Percentiles rank a stretch among this genome's conserved stretches.
Conservation (phyloP, 306 rosid species). For the Lathyrus tuberosus region DNA sequence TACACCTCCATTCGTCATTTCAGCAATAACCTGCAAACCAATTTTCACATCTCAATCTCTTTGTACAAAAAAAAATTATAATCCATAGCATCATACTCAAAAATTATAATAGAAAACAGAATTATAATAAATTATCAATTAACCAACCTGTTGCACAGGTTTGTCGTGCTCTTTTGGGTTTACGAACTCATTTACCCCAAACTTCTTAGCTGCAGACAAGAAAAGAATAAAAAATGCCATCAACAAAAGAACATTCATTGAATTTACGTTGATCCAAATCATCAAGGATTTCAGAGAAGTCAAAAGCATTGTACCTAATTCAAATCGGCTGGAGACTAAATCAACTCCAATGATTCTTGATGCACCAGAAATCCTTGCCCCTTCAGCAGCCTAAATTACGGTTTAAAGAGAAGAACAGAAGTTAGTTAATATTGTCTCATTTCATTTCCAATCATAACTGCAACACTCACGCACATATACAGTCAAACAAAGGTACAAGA, state of each 20-base stretch:
- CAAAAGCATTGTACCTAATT: conserved; percentile 53
- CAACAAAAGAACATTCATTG: no score
- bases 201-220: conserved; percentile 70
- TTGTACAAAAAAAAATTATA: no score
- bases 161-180: conserved; percentile 87
- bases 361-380: conserved; percentile 85
- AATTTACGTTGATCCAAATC: not conserved
- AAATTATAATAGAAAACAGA: no score
- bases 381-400: conserved; percentile 73
- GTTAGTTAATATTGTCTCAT: not conserved
- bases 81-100: no score
- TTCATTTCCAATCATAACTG: not conserved
- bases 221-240: no score
- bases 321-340: conserved; percentile 68
- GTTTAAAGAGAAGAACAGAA: not conserved
- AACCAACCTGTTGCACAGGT: conserved; percentile 82
- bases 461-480: not conserved
- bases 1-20: conserved; percentile 87
- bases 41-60: no score
- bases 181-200: conserved; percentile 84
- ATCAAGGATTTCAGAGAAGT: no score
- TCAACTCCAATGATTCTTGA: conserved; percentile 86
- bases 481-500: not conserved
- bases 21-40: conserved; percentile 84
- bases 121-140: no score